Conservation (phyloP, 2,329 filamentous ascomycete genomes). For the Colletotrichum aenigma region DNA sequence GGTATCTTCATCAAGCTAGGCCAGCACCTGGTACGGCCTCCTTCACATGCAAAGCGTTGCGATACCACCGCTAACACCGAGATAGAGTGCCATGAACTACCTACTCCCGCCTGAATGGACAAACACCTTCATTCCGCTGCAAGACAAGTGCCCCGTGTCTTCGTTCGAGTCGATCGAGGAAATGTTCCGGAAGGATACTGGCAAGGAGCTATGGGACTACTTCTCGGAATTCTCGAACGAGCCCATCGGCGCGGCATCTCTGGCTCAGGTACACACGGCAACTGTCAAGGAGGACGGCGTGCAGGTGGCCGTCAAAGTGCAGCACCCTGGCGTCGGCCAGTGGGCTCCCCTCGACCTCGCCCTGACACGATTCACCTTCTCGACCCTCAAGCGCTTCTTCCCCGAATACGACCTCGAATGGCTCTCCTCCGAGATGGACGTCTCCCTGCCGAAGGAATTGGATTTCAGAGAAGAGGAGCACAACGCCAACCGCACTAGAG, state of each 20-base stretch:
- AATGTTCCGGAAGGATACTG: constrained; percentile 88
- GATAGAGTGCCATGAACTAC: constrained; percentile 92
- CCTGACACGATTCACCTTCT: constrained; percentile 88
- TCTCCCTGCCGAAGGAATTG: constrained; percentile 87
- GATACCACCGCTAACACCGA: constrained; percentile 19
- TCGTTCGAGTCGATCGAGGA: constrained; percentile 83
- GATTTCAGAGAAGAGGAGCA: constrained; percentile 86
- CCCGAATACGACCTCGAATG: constrained; percentile 98
- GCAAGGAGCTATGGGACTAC: constrained; percentile 76
- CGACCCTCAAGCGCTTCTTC: constrained; percentile 88
- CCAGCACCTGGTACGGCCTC: constrained; percentile 74
- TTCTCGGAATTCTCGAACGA: constrained; percentile 83
- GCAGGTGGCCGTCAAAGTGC: constrained; percentile 93
- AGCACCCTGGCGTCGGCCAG: constrained; percentile 87
- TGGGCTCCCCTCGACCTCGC: constrained; percentile 89
- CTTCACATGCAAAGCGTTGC: background rate
- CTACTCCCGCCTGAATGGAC: constrained; percentile 92
- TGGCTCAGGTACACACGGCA: constrained; percentile 93
- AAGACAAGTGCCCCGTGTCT: constrained; percentile 94
- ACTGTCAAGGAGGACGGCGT: constrained; percentile 81
- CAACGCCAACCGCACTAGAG: constrained; percentile 80
- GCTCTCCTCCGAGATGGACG: constrained; percentile 92
- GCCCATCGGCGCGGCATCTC: constrained; percentile 90
- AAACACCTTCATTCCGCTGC: constrained; percentile 91
- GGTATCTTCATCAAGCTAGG: constrained; percentile 99